Evolutionary conservation across 495 filamentous ascomycete species (phyloP), one percentile per base, ranked within the genome.

Genomic region (Penicillium paxilli): DNA sequence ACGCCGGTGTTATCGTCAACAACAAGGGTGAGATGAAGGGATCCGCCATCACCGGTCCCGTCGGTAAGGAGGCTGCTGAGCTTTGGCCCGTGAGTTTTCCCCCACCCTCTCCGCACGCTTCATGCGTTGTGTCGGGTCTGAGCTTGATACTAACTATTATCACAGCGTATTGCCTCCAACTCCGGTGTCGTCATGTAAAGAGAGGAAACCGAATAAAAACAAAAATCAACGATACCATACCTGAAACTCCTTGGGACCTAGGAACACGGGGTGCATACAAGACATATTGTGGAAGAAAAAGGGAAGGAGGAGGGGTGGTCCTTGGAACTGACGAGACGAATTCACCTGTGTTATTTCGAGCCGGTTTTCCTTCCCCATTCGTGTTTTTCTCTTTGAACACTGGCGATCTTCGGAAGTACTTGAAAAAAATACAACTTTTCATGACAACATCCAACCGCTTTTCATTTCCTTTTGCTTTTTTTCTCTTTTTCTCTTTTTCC

Each of bases 1-100:
- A 98, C 78, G 93, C 93, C 73, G 93, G 92, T 83, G 93, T 98
- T 73, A 99, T 98, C 70, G 95, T 99, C 83, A 99, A 99, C 84
- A 91, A 92, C 78, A 99, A 99, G 87, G 94, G 94, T 80, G 94
- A 99, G 83, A 99, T 99, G 94, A 99, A 99, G 86, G 94, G 94
- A 71, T 96, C 90, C 57, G 94, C 94, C 74, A 98, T 99, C 72
- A 99, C 94, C 62, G 94, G 94, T 52, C 95, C 95, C 51, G 95
- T 99, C 72, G 94, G 95, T 74, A 99, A 98, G 87, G 94, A 98
- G 79, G 95, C 94, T 74, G 94, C 94, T 76, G 94, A 98, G 82
- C 85, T 98, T 70, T 98, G 94, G 94, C 94, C 94, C 75, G 40
- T 42, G 40, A 42, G 40, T 45, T 14, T 24, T 14, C 24, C 14